phyloP scores from a whole-genome alignment of 2,329 filamentous ascomycete species.

The Alternaria gansuensis region DNA sequence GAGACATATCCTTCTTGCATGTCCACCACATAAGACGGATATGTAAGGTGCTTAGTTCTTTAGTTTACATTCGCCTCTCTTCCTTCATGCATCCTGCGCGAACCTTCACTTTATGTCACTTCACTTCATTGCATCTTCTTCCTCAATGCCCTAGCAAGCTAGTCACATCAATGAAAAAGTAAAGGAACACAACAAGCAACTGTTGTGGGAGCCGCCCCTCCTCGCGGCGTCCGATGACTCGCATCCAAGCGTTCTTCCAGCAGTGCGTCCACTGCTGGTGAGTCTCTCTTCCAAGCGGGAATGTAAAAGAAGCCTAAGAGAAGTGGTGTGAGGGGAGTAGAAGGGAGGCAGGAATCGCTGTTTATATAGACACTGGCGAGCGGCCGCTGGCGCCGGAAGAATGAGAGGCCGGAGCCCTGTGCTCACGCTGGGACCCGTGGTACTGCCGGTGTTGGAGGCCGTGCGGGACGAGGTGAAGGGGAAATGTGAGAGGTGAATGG shows the following conservation, averaged over 20 bases:
- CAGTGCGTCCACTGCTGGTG: background rate
- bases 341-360: conserved; percentile 2
- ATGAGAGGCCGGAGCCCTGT: background rate
- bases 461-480: conserved; percentile 2
- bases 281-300: conserved; percentile 10
- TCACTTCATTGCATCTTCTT: conserved; percentile 1
- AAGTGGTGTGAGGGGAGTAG: background rate
- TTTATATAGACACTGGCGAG: conserved; percentile 1
- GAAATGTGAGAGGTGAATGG: background rate
- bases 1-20: background rate
- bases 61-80: background rate
- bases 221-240: conserved; percentile 16
- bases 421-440: background rate
- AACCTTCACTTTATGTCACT: background rate
- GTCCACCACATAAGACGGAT: background rate
- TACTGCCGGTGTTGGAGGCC: background rate
- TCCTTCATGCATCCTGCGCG: background rate
- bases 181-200: conserved; percentile 4
- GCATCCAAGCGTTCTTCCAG: conserved; percentile 1
- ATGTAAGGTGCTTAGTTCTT: background rate
- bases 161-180: conserved; percentile 16
- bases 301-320: background rate
- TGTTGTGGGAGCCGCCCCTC: conserved; percentile 9
- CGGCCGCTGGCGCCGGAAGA: background rate
- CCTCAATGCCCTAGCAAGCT: conserved; percentile 18